Conservation (phyloP, 2,329 filamentous ascomycete species). For the Calonectria leucothoes region DNA sequence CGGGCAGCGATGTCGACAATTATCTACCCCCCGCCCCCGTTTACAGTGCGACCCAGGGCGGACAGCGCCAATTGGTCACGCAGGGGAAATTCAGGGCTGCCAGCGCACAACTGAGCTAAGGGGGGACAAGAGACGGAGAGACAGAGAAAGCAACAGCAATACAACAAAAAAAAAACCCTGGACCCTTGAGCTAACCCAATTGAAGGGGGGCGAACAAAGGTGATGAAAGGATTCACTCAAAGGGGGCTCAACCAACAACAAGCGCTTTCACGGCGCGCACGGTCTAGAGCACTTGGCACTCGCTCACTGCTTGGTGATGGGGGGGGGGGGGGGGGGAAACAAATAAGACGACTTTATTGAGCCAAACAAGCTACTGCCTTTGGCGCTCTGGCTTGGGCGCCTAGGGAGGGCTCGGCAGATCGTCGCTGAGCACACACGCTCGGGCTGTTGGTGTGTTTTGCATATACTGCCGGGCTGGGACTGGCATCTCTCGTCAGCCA, state of each 20-base stretch:
- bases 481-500: neutral
- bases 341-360: neutral
- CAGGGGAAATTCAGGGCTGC: neutral
- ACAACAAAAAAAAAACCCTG: neutral
- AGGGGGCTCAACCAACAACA: neutral
- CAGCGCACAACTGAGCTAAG: neutral
- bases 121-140: neutral
- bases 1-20: no score
- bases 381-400: neutral
- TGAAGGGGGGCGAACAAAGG: no score
- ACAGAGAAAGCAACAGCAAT: neutral
- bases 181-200: neutral
- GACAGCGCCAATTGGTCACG: neutral
- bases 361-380: neutral
- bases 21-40: neutral
- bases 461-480: neutral
- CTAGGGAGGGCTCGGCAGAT: neutral
- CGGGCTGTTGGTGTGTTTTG: neutral
- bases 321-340: no score
- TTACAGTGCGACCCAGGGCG: constrained; percentile 2
- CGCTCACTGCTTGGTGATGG: no score
- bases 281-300: neutral
- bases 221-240: neutral
- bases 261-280: neutral
- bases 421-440: neutral